Conservation (phyloP, 2,329 filamentous ascomycete genomes). For the Triangularia verruculosa region DNA sequence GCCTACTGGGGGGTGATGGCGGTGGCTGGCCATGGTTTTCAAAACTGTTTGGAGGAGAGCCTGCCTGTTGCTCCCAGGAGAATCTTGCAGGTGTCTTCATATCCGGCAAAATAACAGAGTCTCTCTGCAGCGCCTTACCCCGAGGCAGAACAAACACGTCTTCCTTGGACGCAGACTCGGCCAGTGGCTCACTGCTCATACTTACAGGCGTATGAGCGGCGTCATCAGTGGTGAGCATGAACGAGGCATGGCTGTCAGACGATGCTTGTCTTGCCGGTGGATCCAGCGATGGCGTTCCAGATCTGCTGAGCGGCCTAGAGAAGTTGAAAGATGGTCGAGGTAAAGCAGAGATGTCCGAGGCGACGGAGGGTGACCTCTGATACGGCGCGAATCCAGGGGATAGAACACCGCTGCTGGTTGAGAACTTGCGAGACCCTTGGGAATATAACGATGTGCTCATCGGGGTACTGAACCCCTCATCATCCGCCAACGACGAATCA, state of each 20-base stretch:
- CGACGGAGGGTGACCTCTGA: slow-evolving; percentile 77
- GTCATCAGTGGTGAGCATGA: slow-evolving; percentile 59
- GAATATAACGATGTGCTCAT: slow-evolving; percentile 57
- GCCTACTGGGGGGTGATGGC: slow-evolving; percentile 59
- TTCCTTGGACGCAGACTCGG: slow-evolving; percentile 45
- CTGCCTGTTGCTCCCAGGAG: slow-evolving; percentile 58
- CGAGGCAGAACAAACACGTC: slow-evolving; percentile 76
- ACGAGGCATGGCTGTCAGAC: slow-evolving; percentile 64
- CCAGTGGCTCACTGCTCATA: slow-evolving; percentile 66
- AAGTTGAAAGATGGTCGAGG: slow-evolving; percentile 86
- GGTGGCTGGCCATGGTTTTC: slow-evolving; percentile 50
- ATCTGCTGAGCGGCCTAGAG: slow-evolving; percentile 80
- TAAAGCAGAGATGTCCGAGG: slow-evolving; percentile 74
- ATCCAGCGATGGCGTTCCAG: slow-evolving; percentile 59
- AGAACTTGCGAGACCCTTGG: slow-evolving; percentile 72
- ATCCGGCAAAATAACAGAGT: slow-evolving; percentile 58
- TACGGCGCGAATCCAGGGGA: slow-evolving; percentile 60
- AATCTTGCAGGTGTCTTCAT: slow-evolving; percentile 51
- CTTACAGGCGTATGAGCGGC: slow-evolving; percentile 67
- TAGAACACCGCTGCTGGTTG: slow-evolving; percentile 60
- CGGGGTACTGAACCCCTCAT: slow-evolving; percentile 57
- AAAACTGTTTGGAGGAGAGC: slow-evolving; percentile 39
- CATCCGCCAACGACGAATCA: slow-evolving; percentile 65
- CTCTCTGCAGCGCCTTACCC: slow-evolving; percentile 73
- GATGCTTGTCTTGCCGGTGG: slow-evolving; percentile 60